These are phyloP conservation scores for Plantago major DNA, from an alignment of 257 asterid genomes.

Conservation along the genomic window DNA sequence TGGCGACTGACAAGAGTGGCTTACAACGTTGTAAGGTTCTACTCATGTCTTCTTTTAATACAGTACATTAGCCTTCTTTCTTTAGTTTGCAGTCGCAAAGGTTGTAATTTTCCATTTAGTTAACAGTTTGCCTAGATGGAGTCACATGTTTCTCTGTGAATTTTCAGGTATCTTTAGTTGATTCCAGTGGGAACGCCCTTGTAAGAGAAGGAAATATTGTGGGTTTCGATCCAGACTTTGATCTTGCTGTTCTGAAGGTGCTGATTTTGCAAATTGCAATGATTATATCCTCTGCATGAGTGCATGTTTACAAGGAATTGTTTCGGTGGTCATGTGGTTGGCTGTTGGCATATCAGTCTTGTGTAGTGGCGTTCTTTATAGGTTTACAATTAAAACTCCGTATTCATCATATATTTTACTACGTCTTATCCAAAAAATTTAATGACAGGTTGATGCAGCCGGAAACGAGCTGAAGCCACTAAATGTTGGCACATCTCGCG, in stretches of 20 bases:
- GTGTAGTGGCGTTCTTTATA: too few relatives aligned
- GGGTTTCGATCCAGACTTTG: constrained; percentile 81
- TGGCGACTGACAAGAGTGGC: constrained; percentile 70
- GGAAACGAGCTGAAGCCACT: constrained; percentile 65
- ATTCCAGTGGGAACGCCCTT: constrained; percentile 54
- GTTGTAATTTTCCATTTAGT: neutral
- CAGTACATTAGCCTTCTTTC: constrained; percentile 5
- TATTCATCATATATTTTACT: too few relatives aligned
- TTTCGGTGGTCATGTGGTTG: neutral
- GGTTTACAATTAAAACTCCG: too few relatives aligned
- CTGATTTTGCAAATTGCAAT: constrained; percentile 12
- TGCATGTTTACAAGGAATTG: neutral
- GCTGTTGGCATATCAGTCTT: neutral
- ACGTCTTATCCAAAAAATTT: neutral
- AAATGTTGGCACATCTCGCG: constrained; percentile 55
- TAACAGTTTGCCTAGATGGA: neutral
- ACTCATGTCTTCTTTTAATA: constrained; percentile 10
- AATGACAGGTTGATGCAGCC: constrained; percentile 56
- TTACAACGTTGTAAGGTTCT: constrained; percentile 89
- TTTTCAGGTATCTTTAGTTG: constrained; percentile 56
- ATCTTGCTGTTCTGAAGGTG: constrained; percentile 84
- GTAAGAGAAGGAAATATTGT: constrained; percentile 54
- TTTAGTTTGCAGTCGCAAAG: constrained; percentile 1
- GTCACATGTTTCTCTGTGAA: neutral
- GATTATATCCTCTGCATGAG: neutral